Evolutionary conservation across 257 asterid species (phyloP).

Genomic region (Nicotiana sylvestris): DNA sequence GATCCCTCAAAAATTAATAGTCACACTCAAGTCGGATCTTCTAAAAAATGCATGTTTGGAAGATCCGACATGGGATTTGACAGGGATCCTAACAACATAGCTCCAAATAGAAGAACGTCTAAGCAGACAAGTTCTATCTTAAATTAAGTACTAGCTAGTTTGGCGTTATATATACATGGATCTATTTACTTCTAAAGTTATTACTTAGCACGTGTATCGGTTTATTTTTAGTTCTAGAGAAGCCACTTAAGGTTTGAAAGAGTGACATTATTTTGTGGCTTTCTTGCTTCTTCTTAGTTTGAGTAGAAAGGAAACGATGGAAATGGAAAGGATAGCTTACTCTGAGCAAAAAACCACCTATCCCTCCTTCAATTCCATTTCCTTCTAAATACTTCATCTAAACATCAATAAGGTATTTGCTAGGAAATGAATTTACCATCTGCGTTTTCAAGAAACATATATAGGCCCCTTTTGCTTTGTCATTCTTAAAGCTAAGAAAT

Average conservation of each 20-base stretch:
- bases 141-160: background rate
- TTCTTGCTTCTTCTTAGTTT: background rate
- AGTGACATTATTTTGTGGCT: background rate
- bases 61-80: no score
- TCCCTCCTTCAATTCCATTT: background rate
- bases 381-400: background rate
- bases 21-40: background rate
- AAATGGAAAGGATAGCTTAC: background rate
- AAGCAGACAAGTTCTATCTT: background rate
- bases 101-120: background rate
- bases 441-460: background rate
- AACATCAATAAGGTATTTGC: background rate
- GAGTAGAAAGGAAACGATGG: background rate
- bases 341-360: no score
- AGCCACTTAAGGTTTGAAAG: background rate
- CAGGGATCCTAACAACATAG: background rate
- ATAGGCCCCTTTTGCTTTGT: background rate
- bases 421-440: background rate
- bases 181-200: background rate
- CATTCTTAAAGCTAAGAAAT: no score
- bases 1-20: background rate
- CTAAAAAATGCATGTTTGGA: background rate
- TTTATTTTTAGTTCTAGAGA: background rate
- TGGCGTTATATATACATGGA: background rate
- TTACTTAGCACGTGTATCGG: no score